These are phyloP conservation scores for Paramecium pentaurelia DNA, from an alignment of 73 alveolate genomes.

Conservation along the genomic window DNA sequence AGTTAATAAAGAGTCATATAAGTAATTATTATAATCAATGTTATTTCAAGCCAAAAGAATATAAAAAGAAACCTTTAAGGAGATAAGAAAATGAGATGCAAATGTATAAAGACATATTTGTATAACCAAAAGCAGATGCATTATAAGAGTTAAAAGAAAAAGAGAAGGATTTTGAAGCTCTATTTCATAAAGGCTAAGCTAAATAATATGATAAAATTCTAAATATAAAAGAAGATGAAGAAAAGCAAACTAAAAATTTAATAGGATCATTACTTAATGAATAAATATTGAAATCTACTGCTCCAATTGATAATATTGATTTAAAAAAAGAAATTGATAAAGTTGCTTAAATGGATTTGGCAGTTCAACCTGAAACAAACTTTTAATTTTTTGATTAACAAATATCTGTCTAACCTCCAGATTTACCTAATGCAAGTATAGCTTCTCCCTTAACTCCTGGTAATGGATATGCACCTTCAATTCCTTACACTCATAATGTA, in stretches of 20 bases:
- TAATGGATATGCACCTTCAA: conserved; percentile 97
- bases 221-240: conserved; percentile 6
- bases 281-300: not conserved
- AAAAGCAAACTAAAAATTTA: not conserved
- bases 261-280: not conserved
- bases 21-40: not conserved
- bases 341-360: not conserved
- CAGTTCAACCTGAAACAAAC: conserved; percentile 1
- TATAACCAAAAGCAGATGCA: conserved; percentile 53
- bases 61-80: conserved; percentile 53
- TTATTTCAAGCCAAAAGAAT: conserved; percentile 51
- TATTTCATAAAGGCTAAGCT: conserved; percentile 42
- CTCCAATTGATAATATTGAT: not conserved
- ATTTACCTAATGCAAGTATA: conserved; percentile 89
- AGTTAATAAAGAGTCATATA: not conserved
- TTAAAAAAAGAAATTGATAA: conserved; percentile 4
- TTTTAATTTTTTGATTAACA: conserved; percentile 87
- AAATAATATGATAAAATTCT: conserved; percentile 56
- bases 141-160: conserved; percentile 52
- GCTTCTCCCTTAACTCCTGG: conserved; percentile 95
- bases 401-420: conserved; percentile 97
- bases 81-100: conserved; percentile 48
- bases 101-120: conserved; percentile 56
- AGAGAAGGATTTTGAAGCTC: conserved; percentile 45
- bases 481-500: conserved; percentile 80